Evolutionary conservation across 176 grass and related monocot genomes (phyloP).

Genomic region (Eragrostis nindensis): DNA sequence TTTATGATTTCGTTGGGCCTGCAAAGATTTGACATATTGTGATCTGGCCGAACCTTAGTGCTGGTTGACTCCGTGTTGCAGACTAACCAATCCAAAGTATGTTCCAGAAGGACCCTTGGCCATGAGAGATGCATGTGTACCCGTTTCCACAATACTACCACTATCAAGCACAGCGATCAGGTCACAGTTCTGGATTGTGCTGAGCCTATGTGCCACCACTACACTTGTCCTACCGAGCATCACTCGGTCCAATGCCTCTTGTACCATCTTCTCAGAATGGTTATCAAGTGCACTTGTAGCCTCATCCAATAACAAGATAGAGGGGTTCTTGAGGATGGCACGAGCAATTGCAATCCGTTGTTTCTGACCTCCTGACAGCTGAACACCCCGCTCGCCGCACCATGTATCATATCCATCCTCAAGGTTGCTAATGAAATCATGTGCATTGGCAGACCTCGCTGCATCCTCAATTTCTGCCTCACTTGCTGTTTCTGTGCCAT

Average conservation of each 20-base stretch:
- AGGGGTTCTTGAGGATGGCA: constrained; percentile 91
- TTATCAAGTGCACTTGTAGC: constrained; percentile 93
- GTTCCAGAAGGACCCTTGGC: constrained; percentile 69
- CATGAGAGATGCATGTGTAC: constrained; percentile 88
- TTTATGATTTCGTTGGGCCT: background rate
- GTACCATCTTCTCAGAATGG: constrained; percentile 91
- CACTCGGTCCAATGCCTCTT: constrained; percentile 81
- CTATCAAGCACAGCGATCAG: constrained; percentile 82
- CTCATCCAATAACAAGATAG: constrained; percentile 83
- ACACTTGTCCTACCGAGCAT: constrained; percentile 90
- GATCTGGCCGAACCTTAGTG: constrained; percentile 32
- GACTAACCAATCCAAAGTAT: constrained; percentile 75
- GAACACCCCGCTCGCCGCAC: constrained; percentile 86
- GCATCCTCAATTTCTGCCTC: constrained; percentile 78
- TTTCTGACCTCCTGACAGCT: constrained; percentile 95
- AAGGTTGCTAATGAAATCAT: constrained; percentile 93
- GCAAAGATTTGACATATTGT: background rate
- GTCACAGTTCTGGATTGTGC: constrained; percentile 85
- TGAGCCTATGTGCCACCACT: constrained; percentile 86
- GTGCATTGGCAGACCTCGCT: constrained; percentile 83
- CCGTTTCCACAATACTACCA: constrained; percentile 82
- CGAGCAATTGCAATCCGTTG: constrained; percentile 92
- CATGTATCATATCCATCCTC: constrained; percentile 90
- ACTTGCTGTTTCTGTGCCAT: constrained; percentile 60
- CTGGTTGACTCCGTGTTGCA: constrained; percentile 69